Conservation (phyloP, 2,329 filamentous ascomycete species). For the Geosmithia putterillii region DNA sequence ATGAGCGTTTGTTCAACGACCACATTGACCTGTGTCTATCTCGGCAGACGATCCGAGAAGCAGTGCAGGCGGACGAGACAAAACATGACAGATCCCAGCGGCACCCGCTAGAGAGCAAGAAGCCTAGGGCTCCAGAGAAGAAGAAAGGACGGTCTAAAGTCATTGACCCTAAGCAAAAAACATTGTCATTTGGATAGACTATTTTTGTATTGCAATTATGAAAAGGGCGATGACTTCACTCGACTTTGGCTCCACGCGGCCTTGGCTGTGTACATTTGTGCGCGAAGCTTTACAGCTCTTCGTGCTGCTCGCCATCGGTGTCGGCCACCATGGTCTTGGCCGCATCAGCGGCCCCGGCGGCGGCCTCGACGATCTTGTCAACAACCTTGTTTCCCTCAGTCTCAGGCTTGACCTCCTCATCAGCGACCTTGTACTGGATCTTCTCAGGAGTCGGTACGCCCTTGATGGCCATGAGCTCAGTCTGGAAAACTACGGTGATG, state of each 20-base stretch:
- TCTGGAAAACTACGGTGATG: slow-evolving; percentile 62
- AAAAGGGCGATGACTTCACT: background rate
- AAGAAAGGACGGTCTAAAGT: slow-evolving; percentile 22
- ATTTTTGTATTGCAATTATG: background rate
- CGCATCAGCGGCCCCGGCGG: slow-evolving; percentile 35
- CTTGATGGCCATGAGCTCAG: slow-evolving; percentile 73
- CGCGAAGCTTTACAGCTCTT: slow-evolving; percentile 39
- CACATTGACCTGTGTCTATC: slow-evolving; percentile 92
- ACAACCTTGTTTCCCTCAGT: slow-evolving; percentile 18
- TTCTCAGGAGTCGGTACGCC: slow-evolving; percentile 45
- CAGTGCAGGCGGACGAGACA: slow-evolving; percentile 44
- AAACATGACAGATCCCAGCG: slow-evolving; percentile 10
- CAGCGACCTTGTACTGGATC: slow-evolving; percentile 16
- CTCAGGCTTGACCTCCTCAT: slow-evolving; percentile 9
- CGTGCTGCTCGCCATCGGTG: slow-evolving; percentile 43
- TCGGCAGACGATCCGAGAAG: slow-evolving; percentile 72
- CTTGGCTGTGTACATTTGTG: too few species aligned
- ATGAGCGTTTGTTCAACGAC: slow-evolving; percentile 72
- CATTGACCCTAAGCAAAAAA: slow-evolving; percentile 35
- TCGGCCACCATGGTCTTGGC: slow-evolving; percentile 40
- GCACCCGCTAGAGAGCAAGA: slow-evolving; percentile 21
- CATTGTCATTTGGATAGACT: slow-evolving; percentile 35
- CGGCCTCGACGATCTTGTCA: slow-evolving; percentile 32
- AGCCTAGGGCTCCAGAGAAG: slow-evolving; percentile 18
- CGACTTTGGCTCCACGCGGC: too few species aligned